Base-by-base conservation (phyloP, 768 basidiomycete genomes). In the Lactifluus hygrophoroides region DNA sequence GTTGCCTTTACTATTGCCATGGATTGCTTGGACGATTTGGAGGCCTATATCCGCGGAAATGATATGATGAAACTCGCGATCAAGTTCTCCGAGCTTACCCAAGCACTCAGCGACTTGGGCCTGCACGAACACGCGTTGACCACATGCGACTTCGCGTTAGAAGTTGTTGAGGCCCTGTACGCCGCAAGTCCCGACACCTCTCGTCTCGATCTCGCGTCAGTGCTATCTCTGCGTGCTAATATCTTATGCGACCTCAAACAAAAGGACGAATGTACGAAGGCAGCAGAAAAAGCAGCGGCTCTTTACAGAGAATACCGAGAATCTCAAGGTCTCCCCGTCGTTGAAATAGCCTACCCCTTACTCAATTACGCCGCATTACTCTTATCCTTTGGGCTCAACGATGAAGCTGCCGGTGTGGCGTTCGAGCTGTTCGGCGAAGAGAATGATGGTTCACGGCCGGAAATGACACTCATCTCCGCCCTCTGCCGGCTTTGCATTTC, bases 21-120 rank as follows among this genome's bases (percentile, higher is more conserved):
- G 21, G 43, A 56, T 27, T 56, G 35, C 23, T 32, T 56, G 3
- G 54, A 60, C 11, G 49, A 55, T 3, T 5, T 60, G 8, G 34
- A 40, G 13, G 32, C 2, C 23, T 9, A 44, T 19, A 43, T 49
- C 30, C 23, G 16, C 1, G 37, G 21, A 3, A 30, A 38, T 7
- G 34, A 56, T 30, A 9, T 14, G 8, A 9, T 7, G 28, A 38
- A n/a, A n/a, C n/a, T 60, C 14, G 43, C 54, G 5, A 35, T 5
- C 11, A 37, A 38, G 49, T 42, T 46, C 38, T 25, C 28, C 9
- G 49, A 51, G 28, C 54, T 60, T 27, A 35, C 54, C 3, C 58
- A 60, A 25, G 54, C 58, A 17, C 43, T 60, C 43, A 60, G 13
- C n/a, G 58, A 60, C 37, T n/a, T 60, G 11, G 58, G 58, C 19